These are phyloP conservation scores for Whalleya microplaca DNA, from an alignment of 2,329 filamentous ascomycete species.

Conservation along the genomic window DNA sequence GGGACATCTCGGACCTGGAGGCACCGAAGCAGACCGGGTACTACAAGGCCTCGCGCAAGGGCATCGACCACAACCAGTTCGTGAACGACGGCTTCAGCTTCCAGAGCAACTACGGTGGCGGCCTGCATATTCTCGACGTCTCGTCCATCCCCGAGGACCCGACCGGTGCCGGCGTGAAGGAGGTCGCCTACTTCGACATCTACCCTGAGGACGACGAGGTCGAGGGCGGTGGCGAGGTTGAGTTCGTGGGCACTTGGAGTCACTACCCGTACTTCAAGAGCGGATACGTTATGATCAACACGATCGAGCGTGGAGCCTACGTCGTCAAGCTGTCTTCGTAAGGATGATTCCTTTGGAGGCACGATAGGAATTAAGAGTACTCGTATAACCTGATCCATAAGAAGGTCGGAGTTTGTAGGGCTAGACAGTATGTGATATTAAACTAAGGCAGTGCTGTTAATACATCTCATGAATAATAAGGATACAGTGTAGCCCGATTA, in stretches of 20 bases:
- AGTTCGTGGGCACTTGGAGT: conserved; percentile 46
- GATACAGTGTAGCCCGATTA: background rate
- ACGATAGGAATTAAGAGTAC: background rate
- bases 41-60: conserved; percentile 43
- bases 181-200: conserved; percentile 49
- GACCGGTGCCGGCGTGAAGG: conserved; percentile 35
- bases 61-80: conserved; percentile 50
- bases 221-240: conserved; percentile 37
- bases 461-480: background rate
- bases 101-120: conserved; percentile 50
- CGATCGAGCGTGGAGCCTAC: conserved; percentile 50
- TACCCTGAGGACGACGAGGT: conserved; percentile 50
- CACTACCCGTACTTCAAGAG: conserved; percentile 48
- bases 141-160: conserved; percentile 38
- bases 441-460: background rate
- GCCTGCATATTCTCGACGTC: conserved; percentile 42
- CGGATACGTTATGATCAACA: conserved; percentile 50
- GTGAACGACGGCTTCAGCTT: conserved; percentile 42
- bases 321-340: conserved; percentile 42
- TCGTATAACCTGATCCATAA: background rate
- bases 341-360: background rate
- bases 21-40: conserved; percentile 45
- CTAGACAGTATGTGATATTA: conserved; percentile 11
- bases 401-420: background rate
- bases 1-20: conserved; percentile 46